Base-by-base conservation (phyloP, 2,329 filamentous ascomycete genomes). In the Seiridium unicorne region DNA sequence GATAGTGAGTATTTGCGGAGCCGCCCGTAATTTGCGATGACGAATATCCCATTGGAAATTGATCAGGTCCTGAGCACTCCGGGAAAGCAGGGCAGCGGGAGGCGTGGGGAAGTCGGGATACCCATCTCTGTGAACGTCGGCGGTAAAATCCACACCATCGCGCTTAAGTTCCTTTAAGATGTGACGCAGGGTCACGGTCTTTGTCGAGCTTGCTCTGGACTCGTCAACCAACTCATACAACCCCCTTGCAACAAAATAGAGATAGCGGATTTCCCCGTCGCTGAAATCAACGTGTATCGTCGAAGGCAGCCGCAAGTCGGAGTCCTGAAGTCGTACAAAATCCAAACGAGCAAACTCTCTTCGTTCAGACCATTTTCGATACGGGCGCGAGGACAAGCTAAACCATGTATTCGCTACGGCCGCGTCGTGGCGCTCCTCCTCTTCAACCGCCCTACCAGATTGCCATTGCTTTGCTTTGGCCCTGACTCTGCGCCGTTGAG, bases 41-140 rank as follows among this genome's bases (percentile, higher is more conserved):
- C 65, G 61, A 2, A 78, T 58, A 48, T 81, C 79, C 4, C 59
- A 51, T 0, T 81, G 60, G 35, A 80, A 77, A 48, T 70, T 74
- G 2, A 58, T 58, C 1, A 81, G 59, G 59, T 79, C 78, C 0
- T 64, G 58, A 5, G 60, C 51, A 2, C 67, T 68, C 44, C 79
- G 66, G 3, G 48, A 64, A 13, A 63, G 63, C 1, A 70, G 62
- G 11, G 70, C 42, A 6, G 58, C 61, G 3, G 51, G 40, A 1
- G 66, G 67, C 1, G 44, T 36, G 13, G 62, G 51, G 40, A 64
- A 63, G 6, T 61, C 56, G 3, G 51, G 31, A 49, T 72, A 72
- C 6, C 61, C 49, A 4, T 58, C 51, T 7, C 57, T 55, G 58
- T 70, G 64, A n/a, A 60, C 55, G 4, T 63, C 60, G 11, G 65